phyloP scores from a whole-genome alignment of 805 yeast genomes.

The Metschnikowia chrysomelidarum region DNA sequence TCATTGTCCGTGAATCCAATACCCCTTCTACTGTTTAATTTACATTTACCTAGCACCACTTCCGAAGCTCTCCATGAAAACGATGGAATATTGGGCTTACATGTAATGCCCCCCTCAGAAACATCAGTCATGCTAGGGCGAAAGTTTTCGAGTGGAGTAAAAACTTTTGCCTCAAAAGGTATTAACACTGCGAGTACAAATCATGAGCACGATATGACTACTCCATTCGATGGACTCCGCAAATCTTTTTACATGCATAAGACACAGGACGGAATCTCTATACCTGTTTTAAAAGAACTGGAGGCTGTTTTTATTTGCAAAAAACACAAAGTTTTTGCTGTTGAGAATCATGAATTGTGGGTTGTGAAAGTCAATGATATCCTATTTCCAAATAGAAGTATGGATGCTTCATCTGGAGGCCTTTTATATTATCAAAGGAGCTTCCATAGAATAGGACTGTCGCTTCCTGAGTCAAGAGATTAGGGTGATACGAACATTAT shows the following conservation, averaged over 20 bases:
- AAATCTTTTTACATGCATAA: slow-evolving; percentile 25
- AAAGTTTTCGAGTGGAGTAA: slow-evolving; percentile 57
- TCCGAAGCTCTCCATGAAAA: slow-evolving; percentile 61
- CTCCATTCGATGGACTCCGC: slow-evolving; percentile 48
- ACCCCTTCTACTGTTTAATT: slow-evolving; percentile 80
- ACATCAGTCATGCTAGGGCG: slow-evolving; percentile 60
- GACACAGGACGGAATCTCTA: slow-evolving; percentile 23
- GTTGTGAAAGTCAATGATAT: slow-evolving; percentile 72
- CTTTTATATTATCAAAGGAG: slow-evolving; percentile 64
- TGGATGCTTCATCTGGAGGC: slow-evolving; percentile 39
- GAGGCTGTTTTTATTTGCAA: slow-evolving; percentile 65
- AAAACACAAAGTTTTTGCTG: slow-evolving; percentile 48
- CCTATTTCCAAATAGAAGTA: slow-evolving; percentile 24
- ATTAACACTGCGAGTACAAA: slow-evolving; percentile 20
- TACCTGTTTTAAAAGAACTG: slow-evolving; percentile 58
- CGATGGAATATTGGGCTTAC: slow-evolving; percentile 59
- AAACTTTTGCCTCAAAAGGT: too few relatives aligned
- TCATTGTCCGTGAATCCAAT: slow-evolving; percentile 76
- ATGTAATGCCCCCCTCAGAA: slow-evolving; percentile 62
- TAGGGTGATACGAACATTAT: neutral
- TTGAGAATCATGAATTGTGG: slow-evolving; percentile 91
- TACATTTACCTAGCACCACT: slow-evolving; percentile 84
- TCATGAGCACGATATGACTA: slow-evolving; percentile 44
- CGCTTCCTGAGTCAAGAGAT: slow-evolving; percentile 22
- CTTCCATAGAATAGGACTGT: slow-evolving; percentile 47